These are phyloP conservation scores for Protomyces inundatus DNA, from an alignment of 1,139 yeast species.

Conservation along the genomic window DNA sequence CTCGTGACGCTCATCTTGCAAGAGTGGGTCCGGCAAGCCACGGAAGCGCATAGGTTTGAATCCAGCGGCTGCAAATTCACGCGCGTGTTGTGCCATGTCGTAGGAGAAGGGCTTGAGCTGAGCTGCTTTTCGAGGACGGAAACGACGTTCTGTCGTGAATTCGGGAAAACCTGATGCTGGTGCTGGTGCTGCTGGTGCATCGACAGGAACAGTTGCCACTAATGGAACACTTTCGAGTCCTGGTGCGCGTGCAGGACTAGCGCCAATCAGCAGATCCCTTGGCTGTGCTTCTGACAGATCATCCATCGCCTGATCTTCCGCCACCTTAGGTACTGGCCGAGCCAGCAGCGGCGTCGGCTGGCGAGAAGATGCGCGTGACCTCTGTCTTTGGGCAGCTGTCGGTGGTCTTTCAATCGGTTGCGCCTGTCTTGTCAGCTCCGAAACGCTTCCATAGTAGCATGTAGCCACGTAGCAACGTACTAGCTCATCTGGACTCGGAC, in stretches of 20 bases:
- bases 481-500: constrained; percentile 23
- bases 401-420: neutral
- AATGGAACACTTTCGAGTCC: too few species aligned
- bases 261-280: too few species aligned
- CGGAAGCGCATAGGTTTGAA: constrained; percentile 14
- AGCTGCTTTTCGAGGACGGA: constrained; percentile 15
- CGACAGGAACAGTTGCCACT: neutral
- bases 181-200: neutral
- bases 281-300: neutral
- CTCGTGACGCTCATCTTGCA: neutral
- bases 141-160: neutral
- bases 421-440: neutral
- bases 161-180: neutral
- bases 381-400: neutral
- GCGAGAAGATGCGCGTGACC: neutral
- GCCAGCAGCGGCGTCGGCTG: neutral
- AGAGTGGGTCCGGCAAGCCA: constrained; percentile 6
- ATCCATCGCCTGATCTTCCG: neutral
- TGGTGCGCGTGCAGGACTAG: too few species aligned
- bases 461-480: neutral
- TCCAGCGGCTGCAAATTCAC: constrained; percentile 21
- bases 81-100: constrained; percentile 18
- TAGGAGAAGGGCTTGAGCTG: constrained; percentile 17
- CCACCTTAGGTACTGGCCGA: too few species aligned
- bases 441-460: neutral